Percentiles rank a stretch among this genome's conserved stretches.
Conservation (phyloP, 768 basidiomycete species). For the Daedalea quercina region DNA sequence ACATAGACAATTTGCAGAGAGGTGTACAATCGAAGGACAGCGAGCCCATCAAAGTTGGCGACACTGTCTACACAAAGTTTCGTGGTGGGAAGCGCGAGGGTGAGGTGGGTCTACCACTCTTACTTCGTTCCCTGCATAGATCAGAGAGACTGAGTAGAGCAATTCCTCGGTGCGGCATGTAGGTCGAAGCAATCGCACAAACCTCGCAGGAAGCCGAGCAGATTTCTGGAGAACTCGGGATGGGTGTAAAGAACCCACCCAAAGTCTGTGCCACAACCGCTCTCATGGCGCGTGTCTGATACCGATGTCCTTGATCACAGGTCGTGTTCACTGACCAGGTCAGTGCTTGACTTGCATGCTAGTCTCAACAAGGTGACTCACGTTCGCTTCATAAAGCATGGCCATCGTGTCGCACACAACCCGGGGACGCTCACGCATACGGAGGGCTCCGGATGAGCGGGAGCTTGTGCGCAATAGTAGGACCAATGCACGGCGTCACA, state of each 20-base stretch:
- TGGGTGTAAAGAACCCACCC: conserved; percentile 10
- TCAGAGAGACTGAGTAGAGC: too few relatives aligned
- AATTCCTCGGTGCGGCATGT: too few relatives aligned
- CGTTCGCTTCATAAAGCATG: conserved; percentile 3
- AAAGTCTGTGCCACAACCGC: conserved; percentile 2
- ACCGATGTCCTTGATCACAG: neutral
- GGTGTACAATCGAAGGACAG: conserved; percentile 8
- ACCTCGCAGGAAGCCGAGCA: conserved; percentile 5
- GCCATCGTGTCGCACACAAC: conserved; percentile 14
- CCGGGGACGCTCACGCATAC: conserved; percentile 11
- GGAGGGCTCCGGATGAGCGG: conserved; percentile 1
- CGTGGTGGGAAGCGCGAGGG: conserved; percentile 13
- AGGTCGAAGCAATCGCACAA: conserved; percentile 9
- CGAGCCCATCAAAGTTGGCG: conserved; percentile 8
- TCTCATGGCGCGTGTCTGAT: neutral
- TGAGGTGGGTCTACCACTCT: neutral
- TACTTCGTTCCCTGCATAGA: neutral
- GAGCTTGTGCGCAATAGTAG: neutral
- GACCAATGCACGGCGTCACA: neutral
- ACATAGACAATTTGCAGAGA: too few relatives aligned
- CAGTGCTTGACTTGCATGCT: neutral
- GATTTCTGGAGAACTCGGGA: conserved; percentile 5
- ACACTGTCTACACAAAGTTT: conserved; percentile 8
- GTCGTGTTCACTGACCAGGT: conserved; percentile 13
- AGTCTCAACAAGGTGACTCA: neutral